Conservation (phyloP, 2,329 filamentous ascomycete genomes). For the Colletotrichum plurivorum region DNA sequence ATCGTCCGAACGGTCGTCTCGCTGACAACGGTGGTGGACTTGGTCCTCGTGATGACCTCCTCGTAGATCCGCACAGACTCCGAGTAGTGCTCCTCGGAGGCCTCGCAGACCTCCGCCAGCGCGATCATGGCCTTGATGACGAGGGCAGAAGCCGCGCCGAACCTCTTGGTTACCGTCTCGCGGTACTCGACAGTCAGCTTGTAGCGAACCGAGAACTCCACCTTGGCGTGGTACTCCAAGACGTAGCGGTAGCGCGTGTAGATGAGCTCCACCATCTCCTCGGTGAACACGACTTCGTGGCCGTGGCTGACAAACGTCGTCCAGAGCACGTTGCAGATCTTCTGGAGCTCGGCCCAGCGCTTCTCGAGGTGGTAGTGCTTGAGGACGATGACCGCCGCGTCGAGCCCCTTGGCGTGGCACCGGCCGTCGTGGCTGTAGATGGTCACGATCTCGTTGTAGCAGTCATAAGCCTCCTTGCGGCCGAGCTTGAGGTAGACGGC, state of each 20-base stretch:
- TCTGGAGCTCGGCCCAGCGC: slow-evolving; percentile 61
- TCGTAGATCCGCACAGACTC: slow-evolving; percentile 62
- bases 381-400: slow-evolving; percentile 60
- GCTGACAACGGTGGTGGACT: slow-evolving; percentile 51
- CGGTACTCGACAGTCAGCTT: slow-evolving; percentile 64
- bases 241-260: slow-evolving; percentile 60
- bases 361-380: slow-evolving; percentile 59
- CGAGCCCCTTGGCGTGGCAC: slow-evolving; percentile 58
- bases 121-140: slow-evolving; percentile 51
- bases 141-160: slow-evolving; percentile 46
- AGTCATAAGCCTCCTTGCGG: slow-evolving; percentile 51
- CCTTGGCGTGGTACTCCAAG: slow-evolving; percentile 59
- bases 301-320: slow-evolving; percentile 51
- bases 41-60: slow-evolving; percentile 56
- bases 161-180: slow-evolving; percentile 57
- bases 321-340: slow-evolving; percentile 62
- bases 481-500: slow-evolving; percentile 36
- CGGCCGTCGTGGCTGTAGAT: slow-evolving; percentile 50
- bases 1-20: slow-evolving; percentile 57
- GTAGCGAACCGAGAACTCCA: slow-evolving; percentile 56
- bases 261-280: slow-evolving; percentile 60
- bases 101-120: slow-evolving; percentile 62
- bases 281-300: slow-evolving; percentile 55
- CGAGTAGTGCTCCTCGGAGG: slow-evolving; percentile 56
- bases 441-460: slow-evolving; percentile 55